Conservation (phyloP, 306 rosid species). For the Begonia peltatifolia region DNA sequence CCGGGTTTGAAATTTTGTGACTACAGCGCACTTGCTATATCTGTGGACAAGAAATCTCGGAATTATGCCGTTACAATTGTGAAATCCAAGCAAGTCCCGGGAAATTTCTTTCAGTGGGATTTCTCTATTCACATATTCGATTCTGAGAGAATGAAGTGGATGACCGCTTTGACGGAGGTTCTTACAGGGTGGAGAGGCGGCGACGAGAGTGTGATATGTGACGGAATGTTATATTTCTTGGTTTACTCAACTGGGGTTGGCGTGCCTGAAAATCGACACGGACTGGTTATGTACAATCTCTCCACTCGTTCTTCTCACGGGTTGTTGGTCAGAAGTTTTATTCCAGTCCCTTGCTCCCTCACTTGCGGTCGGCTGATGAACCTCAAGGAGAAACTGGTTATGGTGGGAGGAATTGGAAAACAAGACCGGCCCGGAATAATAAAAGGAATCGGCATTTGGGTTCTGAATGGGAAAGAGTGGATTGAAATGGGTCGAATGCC, state of each 20-base stretch:
- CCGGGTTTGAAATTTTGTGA: conserved; percentile 46
- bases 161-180: conserved; percentile 47
- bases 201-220: conserved; percentile 78
- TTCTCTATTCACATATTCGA: conserved; percentile 56
- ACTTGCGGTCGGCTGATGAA: conserved; percentile 94
- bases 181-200: conserved; percentile 94
- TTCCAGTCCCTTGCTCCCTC: conserved; percentile 67
- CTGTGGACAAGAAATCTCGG: conserved; percentile 35
- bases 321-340: conserved; percentile 41
- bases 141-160: conserved; percentile 49
- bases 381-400: conserved; percentile 79
- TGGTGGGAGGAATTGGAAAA: conserved; percentile 96
- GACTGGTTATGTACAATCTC: conserved; percentile 50
- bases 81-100: conserved; percentile 79
- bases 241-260: conserved; percentile 67
- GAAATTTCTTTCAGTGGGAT: conserved; percentile 60
- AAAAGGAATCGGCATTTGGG: conserved; percentile 93
- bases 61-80: conserved; percentile 46
- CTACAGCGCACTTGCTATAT: conserved; percentile 67
- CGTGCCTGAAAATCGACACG: conserved; percentile 50
- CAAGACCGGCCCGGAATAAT: conserved; percentile 70
- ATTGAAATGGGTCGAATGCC: conserved; percentile 80
- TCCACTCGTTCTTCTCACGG: conserved; percentile 23
- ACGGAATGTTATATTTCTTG: conserved; percentile 61
- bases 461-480: conserved; percentile 63